phyloP scores from a whole-genome alignment of 441 rosid species.

The Erodium texanum region DNA sequence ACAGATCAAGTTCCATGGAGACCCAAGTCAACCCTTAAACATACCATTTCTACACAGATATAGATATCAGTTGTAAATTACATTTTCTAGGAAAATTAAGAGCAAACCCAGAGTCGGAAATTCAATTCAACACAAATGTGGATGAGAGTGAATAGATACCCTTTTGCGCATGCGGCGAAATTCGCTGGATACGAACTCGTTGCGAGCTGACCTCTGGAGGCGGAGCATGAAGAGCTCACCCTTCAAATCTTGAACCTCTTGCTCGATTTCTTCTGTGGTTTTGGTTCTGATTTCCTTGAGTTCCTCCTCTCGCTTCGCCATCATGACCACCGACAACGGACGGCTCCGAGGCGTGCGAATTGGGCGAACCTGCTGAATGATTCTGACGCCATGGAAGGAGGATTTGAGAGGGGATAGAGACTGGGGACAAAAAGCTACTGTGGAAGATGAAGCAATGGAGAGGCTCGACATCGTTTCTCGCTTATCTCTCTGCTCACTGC shows the following conservation, averaged over 20 bases:
- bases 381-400: conserved; percentile 41
- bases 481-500: neutral
- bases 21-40: too few species aligned
- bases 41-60: too few species aligned
- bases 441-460: conserved; percentile 36
- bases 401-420: conserved; percentile 22
- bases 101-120: conserved; percentile 1
- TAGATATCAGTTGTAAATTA: too few species aligned
- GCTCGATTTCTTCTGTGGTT: conserved; percentile 65
- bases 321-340: conserved; percentile 40
- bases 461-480: conserved; percentile 41
- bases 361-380: conserved; percentile 30
- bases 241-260: conserved; percentile 77
- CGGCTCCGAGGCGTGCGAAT: conserved; percentile 13
- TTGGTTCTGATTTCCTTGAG: conserved; percentile 62
- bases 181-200: conserved; percentile 89
- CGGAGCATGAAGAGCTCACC: conserved; percentile 93
- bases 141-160: conserved; percentile 39
- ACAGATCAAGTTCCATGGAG: too few species aligned
- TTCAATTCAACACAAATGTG: too few species aligned
- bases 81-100: neutral
- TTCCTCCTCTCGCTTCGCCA: conserved; percentile 75
- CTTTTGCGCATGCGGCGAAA: conserved; percentile 79
- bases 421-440: conserved; percentile 27
- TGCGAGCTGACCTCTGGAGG: conserved; percentile 65